Evolutionary conservation across 441 rosid species (phyloP).

Genomic region (Cnidoscolus chayamansa): DNA sequence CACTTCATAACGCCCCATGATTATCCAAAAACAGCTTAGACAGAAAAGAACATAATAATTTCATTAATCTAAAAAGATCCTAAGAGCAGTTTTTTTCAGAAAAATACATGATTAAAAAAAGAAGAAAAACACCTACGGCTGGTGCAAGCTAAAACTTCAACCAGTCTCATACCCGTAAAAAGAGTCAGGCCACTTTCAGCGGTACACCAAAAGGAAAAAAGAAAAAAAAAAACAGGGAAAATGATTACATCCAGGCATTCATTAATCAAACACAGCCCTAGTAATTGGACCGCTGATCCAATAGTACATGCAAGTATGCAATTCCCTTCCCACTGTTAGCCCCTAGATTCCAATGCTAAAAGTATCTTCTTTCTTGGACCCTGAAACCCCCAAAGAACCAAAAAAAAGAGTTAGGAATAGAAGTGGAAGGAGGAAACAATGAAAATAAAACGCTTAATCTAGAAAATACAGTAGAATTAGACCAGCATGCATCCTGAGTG

Average conservation of each 20-base stretch:
- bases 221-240: background rate
- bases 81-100: background rate
- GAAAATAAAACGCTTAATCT: background rate
- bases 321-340: constrained; percentile 27
- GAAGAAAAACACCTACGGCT: background rate
- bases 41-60: background rate
- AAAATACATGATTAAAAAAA: background rate
- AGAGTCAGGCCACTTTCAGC: constrained; percentile 25
- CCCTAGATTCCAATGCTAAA: constrained; percentile 73
- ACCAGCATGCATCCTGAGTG: background rate
- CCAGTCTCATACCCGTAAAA: constrained; percentile 11
- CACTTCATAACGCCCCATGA: background rate
- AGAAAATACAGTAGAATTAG: background rate
- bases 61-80: constrained; percentile 14
- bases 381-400: constrained; percentile 40
- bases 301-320: constrained; percentile 9
- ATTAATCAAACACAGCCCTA: constrained; percentile 27
- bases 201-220: constrained; percentile 3
- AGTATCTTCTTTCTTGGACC: constrained; percentile 99
- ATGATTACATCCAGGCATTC: constrained; percentile 27
- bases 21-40: background rate
- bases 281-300: constrained; percentile 16
- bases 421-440: background rate
- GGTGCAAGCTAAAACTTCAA: constrained; percentile 25
- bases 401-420: constrained; percentile 6